These are phyloP conservation scores for Helminthosporium solani DNA, from an alignment of 2,329 filamentous ascomycete species.

Conservation along the genomic window DNA sequence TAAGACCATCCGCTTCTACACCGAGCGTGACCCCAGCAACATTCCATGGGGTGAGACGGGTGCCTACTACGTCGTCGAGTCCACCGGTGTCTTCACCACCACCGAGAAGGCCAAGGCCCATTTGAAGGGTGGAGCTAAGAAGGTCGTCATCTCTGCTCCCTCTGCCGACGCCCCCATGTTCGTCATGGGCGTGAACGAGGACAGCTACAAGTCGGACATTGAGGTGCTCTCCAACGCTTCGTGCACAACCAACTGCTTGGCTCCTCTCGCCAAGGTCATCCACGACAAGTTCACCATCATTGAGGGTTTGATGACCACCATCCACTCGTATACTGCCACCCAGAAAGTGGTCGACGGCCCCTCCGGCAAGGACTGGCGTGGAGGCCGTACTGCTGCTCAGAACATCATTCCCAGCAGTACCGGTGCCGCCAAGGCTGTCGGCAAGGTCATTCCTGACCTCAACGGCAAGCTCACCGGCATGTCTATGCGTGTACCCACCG, in stretches of 20 bases:
- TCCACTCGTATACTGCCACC: conserved; percentile 99
- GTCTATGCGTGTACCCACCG: conserved; percentile 97
- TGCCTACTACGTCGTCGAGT: conserved; percentile 94
- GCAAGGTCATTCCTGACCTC: conserved; percentile 96
- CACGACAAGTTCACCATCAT: conserved; percentile 97
- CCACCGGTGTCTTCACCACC: conserved; percentile 99
- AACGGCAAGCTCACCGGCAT: conserved; percentile 99
- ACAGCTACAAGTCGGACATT: conserved; percentile 86
- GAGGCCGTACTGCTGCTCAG: conserved; percentile 96
- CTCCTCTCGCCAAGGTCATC: conserved; percentile 98
- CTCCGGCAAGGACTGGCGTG: conserved; percentile 98
- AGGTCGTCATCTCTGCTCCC: conserved; percentile 81
- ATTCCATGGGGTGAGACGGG: conserved; percentile 90
- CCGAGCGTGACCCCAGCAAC: conserved; percentile 81
- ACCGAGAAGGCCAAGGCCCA: conserved; percentile 92
- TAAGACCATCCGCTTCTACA: conserved; percentile 94
- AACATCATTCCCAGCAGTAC: conserved; percentile 99
- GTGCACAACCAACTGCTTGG: conserved; percentile 99
- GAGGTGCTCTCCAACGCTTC: conserved; percentile 98
- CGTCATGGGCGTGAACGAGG: conserved; percentile 99
- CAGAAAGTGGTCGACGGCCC: conserved; percentile 99
- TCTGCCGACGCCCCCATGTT: conserved; percentile 98
- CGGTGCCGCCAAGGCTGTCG: conserved; percentile 99
- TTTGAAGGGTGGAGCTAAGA: conserved; percentile 96
- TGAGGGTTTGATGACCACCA: conserved; percentile 99